Evolutionary conservation across 495 filamentous ascomycete species (phyloP).

Genomic region (Cladorrhinum samala): DNA sequence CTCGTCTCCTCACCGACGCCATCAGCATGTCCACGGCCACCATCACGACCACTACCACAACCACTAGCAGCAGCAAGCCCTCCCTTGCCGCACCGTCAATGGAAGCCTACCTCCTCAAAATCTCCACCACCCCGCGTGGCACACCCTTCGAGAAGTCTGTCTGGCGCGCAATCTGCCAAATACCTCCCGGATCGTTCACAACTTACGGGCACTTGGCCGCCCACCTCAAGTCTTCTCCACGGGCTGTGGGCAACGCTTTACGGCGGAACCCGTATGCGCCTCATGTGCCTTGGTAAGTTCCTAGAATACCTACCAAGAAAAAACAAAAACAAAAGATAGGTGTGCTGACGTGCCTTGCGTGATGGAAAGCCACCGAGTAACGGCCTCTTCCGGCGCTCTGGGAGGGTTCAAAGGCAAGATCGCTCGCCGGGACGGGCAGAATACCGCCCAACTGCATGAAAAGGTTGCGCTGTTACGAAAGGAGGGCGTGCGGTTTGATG

Average conservation of each 20-base stretch:
- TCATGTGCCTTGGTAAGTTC: constrained; percentile 41
- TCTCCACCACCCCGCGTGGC: constrained; percentile 28
- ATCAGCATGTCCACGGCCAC: background rate
- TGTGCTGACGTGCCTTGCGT: background rate
- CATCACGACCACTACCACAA: constrained; percentile 1
- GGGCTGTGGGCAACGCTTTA: constrained; percentile 75
- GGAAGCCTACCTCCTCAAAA: constrained; percentile 7
- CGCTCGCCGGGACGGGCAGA: constrained; percentile 33
- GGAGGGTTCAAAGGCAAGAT: constrained; percentile 48
- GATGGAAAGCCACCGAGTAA: constrained; percentile 41
- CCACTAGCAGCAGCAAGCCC: background rate
- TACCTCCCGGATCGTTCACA: constrained; percentile 63
- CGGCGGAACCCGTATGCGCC: constrained; percentile 66
- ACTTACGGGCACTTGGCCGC: constrained; percentile 67
- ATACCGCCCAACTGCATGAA: constrained; percentile 33
- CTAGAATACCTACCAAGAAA: background rate
- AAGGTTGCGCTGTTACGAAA: constrained; percentile 33
- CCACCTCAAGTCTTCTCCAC: constrained; percentile 61
- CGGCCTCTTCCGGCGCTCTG: constrained; percentile 38
- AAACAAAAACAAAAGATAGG: background rate
- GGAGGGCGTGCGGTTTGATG: constrained; percentile 39
- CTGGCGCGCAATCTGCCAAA: constrained; percentile 60
- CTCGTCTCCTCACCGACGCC: background rate
- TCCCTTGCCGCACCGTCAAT: too few species aligned
- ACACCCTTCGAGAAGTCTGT: constrained; percentile 54